These are phyloP conservation scores for Zoysia japonica DNA, from an alignment of 176 grass and related monocot genomes.

Conservation along the genomic window DNA sequence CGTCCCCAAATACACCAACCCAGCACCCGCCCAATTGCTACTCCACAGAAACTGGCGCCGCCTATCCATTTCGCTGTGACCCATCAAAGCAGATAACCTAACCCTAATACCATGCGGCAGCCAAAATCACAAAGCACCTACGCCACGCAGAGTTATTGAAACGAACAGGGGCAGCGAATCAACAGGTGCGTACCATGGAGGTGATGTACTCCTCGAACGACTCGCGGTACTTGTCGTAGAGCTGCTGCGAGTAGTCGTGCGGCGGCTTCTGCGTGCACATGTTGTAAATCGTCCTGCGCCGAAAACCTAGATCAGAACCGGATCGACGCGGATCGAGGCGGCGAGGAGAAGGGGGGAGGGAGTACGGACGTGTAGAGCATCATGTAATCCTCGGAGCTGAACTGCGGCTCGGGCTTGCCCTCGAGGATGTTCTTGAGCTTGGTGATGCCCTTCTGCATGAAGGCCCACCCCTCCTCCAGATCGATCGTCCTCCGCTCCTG, in stretches of 20 bases:
- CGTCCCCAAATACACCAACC: background rate
- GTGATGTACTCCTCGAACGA: constrained; percentile 71
- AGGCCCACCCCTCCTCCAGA: constrained; percentile 66
- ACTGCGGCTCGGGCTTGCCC: constrained; percentile 58
- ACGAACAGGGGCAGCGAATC: background rate
- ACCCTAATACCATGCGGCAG: background rate
- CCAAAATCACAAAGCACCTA: background rate
- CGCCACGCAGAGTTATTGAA: too few species aligned
- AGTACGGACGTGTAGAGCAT: constrained; percentile 72
- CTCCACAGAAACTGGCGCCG: background rate
- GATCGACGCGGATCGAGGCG: background rate
- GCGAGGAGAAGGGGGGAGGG: background rate
- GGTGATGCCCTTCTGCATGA: constrained; percentile 77
- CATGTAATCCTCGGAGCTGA: constrained; percentile 72
- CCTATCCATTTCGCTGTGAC: background rate
- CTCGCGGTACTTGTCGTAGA: constrained; percentile 68
- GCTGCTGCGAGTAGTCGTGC: constrained; percentile 73
- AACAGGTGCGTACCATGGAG: constrained; percentile 40
- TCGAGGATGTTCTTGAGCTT: constrained; percentile 70
- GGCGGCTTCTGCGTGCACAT: constrained; percentile 92
- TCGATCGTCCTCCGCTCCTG: constrained; percentile 80
- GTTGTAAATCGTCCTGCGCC: constrained; percentile 70
- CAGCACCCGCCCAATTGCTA: background rate
- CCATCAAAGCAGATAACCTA: background rate
- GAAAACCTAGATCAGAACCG: background rate